Conservation (phyloP, 208 protist species). For the Trypanosoma platydactyli region DNA sequence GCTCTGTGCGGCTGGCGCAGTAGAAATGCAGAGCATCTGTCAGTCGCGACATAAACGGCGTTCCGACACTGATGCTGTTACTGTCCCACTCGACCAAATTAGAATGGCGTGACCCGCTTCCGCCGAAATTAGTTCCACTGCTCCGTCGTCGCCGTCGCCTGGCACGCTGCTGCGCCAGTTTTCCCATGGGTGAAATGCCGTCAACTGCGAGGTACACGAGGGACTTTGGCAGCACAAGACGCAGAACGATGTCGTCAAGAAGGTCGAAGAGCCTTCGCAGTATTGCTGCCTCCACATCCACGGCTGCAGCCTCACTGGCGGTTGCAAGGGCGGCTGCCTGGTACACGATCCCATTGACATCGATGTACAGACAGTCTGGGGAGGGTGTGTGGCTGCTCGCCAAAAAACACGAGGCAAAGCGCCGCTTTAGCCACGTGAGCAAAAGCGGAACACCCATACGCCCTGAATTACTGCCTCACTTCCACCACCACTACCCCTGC, state of each 20-base stretch:
- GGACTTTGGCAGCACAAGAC: slow-evolving; percentile 92
- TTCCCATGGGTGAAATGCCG: slow-evolving; percentile 97
- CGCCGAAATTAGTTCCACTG: slow-evolving; percentile 44
- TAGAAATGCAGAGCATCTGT: slow-evolving; percentile 80
- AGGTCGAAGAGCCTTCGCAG: slow-evolving; percentile 71
- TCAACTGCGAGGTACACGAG: slow-evolving; percentile 97
- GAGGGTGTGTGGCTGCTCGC: slow-evolving; percentile 39
- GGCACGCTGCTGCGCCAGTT: slow-evolving; percentile 99
- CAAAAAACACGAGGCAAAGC: slow-evolving; percentile 80
- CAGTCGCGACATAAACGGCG: slow-evolving; percentile 81
- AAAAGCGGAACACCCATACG: slow-evolving; percentile 86
- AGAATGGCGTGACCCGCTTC: slow-evolving; percentile 40
- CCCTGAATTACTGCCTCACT: neutral
- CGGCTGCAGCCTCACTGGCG: slow-evolving; percentile 33
- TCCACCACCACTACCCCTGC: neutral
- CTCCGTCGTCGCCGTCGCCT: slow-evolving; percentile 85
- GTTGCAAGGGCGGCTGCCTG: slow-evolving; percentile 68
- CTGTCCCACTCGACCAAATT: slow-evolving; percentile 56
- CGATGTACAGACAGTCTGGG: slow-evolving; percentile 79
- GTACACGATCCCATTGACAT: slow-evolving; percentile 87
- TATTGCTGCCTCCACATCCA: slow-evolving; percentile 70
- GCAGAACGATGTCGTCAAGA: slow-evolving; percentile 77
- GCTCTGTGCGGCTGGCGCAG: slow-evolving; percentile 76
- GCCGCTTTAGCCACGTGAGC: slow-evolving; percentile 78
- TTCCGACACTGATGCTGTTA: slow-evolving; percentile 86